Evolutionary conservation across 106 monocot genomes (phyloP), one percentile per base, ranked within the genome.

Genomic region (Dendrobium huoshanense): DNA sequence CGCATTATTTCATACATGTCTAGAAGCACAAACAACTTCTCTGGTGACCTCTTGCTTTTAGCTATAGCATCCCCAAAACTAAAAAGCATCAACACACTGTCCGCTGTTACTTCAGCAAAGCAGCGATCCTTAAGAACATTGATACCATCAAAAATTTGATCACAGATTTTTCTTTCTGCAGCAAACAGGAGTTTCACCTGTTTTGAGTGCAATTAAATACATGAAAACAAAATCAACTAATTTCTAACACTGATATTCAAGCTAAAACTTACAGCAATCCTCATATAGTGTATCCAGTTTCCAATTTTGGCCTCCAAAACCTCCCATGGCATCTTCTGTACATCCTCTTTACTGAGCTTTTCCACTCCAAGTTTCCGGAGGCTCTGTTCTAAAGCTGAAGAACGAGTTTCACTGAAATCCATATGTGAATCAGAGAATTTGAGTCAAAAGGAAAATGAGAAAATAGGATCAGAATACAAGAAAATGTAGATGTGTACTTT

Each of bases 1-100:
- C 85, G 92, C 97, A 97, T 92, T 79, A 92, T 86, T 88, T 97
- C 97, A 84, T 92, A 97, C 97, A 97, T 97, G 82, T 97, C 97
- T 31, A 97, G 85, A 83, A 97, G 91, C 22, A 97, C 97, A 83
- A 97, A 97, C 80, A 97, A 83, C 80, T 94, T 97, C 79, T 97
- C 94, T 42, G 97, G 97, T 33, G 94, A 97, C 41, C 97, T 85
- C 87, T 94, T 97, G 78, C 94, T 94, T 79, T 85, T 92, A 33
- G 97, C 97, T 79, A 97, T 89, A 75, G 97, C 94, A 41, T 97
- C 97, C 58, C 97, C 97, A 89, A 97, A 97, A 84, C 97, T 97
- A 75, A 97, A 85, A 67, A 97, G 94, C 80, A 89, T 89, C 20
- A 82, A 27, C 2, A 94, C 77, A 83, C 97, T 97, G 70, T 86